Evolutionary conservation across 805 yeast genomes (phyloP).

Genomic region (Starmera amethionina): DNA sequence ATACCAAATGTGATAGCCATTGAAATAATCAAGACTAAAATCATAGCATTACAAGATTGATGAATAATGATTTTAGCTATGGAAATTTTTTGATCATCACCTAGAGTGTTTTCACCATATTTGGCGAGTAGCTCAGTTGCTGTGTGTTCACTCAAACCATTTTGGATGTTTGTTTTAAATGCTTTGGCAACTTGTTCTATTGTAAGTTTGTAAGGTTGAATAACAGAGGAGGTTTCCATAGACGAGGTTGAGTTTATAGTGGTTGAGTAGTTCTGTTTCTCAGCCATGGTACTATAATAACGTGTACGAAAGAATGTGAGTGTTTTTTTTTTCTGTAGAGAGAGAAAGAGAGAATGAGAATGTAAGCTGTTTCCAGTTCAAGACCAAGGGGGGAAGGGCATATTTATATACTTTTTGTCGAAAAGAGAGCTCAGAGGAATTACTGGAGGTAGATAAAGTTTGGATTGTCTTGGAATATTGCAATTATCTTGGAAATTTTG

Average conservation of each 20-base stretch:
- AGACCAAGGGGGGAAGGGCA: too few relatives aligned
- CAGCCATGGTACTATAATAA: neutral
- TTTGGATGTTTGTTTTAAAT: conserved; percentile 31
- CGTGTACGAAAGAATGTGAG: too few relatives aligned
- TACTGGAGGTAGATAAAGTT: too few relatives aligned
- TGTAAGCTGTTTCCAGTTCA: too few relatives aligned
- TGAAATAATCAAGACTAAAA: conserved; percentile 57
- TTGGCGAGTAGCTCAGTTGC: conserved; percentile 21
- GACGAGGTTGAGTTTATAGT: neutral
- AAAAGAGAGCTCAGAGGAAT: too few relatives aligned
- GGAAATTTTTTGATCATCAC: conserved; percentile 48
- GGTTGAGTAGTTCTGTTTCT: neutral
- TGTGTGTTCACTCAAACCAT: conserved; percentile 35
- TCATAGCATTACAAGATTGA: conserved; percentile 73
- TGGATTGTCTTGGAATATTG: too few relatives aligned
- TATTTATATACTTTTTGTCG: too few relatives aligned
- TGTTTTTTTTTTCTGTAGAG: too few relatives aligned
- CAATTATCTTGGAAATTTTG: too few relatives aligned
- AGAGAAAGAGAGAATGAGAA: too few relatives aligned
- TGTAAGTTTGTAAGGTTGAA: conserved; percentile 16
- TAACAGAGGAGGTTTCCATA: neutral
- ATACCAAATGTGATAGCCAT: conserved; percentile 66
- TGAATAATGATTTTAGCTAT: conserved; percentile 46
- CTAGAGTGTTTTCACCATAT: conserved; percentile 53
- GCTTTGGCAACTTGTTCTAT: conserved; percentile 26